Evolutionary conservation across 768 basidiomycete species (phyloP).

Genomic region (Filobasidium floriforme): DNA sequence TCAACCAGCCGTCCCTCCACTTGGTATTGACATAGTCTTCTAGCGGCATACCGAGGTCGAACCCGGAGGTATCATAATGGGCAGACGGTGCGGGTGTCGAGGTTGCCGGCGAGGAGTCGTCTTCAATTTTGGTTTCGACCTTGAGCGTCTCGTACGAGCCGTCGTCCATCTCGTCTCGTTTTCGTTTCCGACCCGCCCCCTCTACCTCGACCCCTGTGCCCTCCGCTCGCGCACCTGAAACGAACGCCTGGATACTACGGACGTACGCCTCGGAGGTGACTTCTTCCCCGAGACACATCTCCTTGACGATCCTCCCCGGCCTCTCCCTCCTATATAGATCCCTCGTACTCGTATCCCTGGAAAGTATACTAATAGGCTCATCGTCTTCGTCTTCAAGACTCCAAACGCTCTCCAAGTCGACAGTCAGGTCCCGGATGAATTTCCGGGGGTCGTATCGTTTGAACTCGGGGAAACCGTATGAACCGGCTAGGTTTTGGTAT

Average conservation of each 20-base stretch:
- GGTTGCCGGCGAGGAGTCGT: not conserved
- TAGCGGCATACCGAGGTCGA: constrained; percentile 19
- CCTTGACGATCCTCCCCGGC: constrained; percentile 28
- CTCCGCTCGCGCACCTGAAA: constrained; percentile 32
- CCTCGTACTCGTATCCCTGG: no score
- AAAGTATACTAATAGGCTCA: no score
- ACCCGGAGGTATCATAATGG: not conserved
- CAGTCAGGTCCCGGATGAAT: constrained; percentile 10
- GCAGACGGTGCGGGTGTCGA: not conserved
- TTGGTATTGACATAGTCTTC: constrained; percentile 24
- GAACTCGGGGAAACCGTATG: constrained; percentile 13
- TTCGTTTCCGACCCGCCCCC: not conserved
- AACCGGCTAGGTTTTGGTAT: constrained; percentile 9
- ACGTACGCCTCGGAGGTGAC: constrained; percentile 37
- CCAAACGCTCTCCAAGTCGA: constrained; percentile 28
- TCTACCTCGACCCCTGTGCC: constrained; percentile 6
- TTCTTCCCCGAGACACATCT: constrained; percentile 33
- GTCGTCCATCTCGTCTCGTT: constrained; percentile 5
- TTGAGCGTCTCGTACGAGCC: not conserved
- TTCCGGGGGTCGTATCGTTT: not conserved
- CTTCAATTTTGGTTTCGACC: not conserved
- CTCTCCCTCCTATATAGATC: constrained; percentile 20
- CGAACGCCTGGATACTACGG: constrained; percentile 31
- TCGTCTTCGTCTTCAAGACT: no score
- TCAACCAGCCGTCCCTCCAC: constrained; percentile 14